Evolutionary conservation across 2,329 filamentous ascomycete genomes (phyloP), one percentile per base, ranked within the genome.

Genomic region (Ophiostoma sp.): DNA sequence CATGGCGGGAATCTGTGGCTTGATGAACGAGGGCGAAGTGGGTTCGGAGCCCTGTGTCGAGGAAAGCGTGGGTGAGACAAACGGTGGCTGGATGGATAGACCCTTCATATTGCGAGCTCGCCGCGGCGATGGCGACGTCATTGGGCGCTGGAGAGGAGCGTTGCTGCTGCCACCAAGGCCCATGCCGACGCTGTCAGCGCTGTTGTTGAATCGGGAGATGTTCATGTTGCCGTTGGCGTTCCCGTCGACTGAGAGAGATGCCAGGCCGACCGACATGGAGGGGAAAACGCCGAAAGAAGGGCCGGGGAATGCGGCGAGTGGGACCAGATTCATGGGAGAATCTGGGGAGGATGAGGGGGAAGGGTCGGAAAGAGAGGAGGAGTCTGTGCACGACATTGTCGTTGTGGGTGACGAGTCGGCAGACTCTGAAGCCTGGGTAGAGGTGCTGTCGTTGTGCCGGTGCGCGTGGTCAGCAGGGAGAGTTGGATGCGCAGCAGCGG

Each of bases 381-480:
- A 96, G 79, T 97, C 94, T 72, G 94, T 92, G 27, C 92, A 97
- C 5, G 93, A 97, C 65, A 95, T 86, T 2, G 94, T 97, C 3
- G 93, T 97, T 7, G 94, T 98, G 1, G 95, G 95, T 8, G 94
- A 98, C 36, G 94, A 97, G 75, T 97, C 93, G 58, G 91, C 91
- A 1, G 95, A 98, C 72, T 91, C 92, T 16, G 90, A 91, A 67
- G 84, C 84, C 71, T 90, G 89, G 2, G 90, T 92, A 7, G 89
- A 93, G n/a, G 87, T 89, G 79, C 89, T 92, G 76, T 91, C 86
- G 76, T 87, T 84, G 76, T 91, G 89, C 75, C 89, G 87, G 78
- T 92, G 90, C 72, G 81, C 81, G 70, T 80, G 75, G 73, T 84
- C 82, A 3, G 27, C 27, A 27, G 27, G 27, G 27, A 27, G 27